Conservation (phyloP, 2,329 filamentous ascomycete species). For the Fusarium sp. region DNA sequence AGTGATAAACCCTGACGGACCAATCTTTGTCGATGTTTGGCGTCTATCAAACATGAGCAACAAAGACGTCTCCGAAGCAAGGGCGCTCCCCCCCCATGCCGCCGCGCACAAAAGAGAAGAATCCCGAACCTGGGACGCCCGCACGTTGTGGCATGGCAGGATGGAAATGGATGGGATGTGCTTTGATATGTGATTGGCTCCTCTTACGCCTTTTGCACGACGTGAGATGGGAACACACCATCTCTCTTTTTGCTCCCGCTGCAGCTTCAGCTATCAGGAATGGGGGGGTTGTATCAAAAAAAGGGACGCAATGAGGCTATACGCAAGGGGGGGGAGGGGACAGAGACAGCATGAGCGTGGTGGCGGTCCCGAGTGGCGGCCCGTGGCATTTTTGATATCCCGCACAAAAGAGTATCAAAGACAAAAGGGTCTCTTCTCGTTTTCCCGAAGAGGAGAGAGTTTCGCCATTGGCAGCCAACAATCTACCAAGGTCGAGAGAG, state of each 20-base stretch:
- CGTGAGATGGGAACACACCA: slow-evolving; percentile 8
- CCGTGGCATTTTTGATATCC: background rate
- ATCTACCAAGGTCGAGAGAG: background rate
- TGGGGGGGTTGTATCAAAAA: slow-evolving; percentile 11
- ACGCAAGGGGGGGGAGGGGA: slow-evolving; percentile 28
- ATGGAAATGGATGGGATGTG: slow-evolving; percentile 18
- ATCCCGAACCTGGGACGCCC: slow-evolving; percentile 19
- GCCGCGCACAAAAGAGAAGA: slow-evolving; percentile 19
- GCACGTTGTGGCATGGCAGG: slow-evolving; percentile 39
- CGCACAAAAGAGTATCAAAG: slow-evolving; percentile 10
- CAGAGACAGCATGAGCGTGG: slow-evolving; percentile 7
- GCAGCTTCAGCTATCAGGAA: background rate
- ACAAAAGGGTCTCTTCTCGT: slow-evolving; percentile 12
- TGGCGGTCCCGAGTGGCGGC: slow-evolving; percentile 12
- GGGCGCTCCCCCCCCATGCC: slow-evolving; percentile 11
- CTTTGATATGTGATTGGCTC: slow-evolving; percentile 15
- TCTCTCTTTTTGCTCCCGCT: background rate
- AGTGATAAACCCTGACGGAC: slow-evolving; percentile 13
- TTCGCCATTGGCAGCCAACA: slow-evolving; percentile 2
- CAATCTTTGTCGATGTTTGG: slow-evolving; percentile 22
- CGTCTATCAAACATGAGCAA: slow-evolving; percentile 23
- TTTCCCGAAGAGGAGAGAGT: background rate
- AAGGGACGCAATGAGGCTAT: slow-evolving; percentile 22
- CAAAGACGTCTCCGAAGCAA: slow-evolving; percentile 23
- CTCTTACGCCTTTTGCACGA: slow-evolving; percentile 19